Conservation (phyloP, 2,329 filamentous ascomycete genomes). For the Colletotrichum sublineola region DNA sequence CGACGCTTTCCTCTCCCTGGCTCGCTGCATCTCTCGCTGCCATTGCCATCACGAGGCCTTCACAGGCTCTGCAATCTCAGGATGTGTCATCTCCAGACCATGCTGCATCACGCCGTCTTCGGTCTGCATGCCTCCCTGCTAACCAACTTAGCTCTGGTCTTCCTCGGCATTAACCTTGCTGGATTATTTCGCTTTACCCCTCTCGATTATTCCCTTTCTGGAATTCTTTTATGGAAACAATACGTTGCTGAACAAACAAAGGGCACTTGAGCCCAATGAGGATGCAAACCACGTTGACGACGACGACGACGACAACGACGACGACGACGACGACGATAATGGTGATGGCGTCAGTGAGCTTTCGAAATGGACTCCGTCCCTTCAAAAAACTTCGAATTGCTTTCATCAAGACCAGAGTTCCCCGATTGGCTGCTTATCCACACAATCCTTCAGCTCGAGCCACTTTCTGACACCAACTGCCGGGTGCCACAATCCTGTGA, state of each 20-base stretch:
- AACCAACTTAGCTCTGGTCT: neutral
- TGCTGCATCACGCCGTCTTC: neutral
- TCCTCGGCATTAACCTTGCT: neutral
- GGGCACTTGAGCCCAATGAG: neutral
- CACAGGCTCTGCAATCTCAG: slow-evolving; percentile 9
- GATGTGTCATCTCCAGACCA: neutral
- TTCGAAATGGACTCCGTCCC: slow-evolving; percentile 1
- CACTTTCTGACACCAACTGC: neutral
- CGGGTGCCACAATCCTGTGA: neutral
- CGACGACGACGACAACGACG: slow-evolving; percentile 4
- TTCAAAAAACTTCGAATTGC: neutral
- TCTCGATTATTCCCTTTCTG: neutral
- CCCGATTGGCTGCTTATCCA: neutral
- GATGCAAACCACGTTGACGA: slow-evolving; percentile 23
- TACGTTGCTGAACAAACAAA: slow-evolving; percentile 32
- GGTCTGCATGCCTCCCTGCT: neutral
- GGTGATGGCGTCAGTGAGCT: neutral
- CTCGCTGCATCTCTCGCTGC: slow-evolving; percentile 35
- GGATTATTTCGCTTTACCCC: neutral
- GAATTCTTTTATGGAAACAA: slow-evolving; percentile 11
- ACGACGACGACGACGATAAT: slow-evolving; percentile 1
- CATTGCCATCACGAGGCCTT: slow-evolving; percentile 5
- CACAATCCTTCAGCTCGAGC: neutral
- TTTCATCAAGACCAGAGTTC: neutral
- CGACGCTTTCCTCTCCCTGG: slow-evolving; percentile 7